Conservation (phyloP, 257 asterid species). For the Solanum microdontum region DNA sequence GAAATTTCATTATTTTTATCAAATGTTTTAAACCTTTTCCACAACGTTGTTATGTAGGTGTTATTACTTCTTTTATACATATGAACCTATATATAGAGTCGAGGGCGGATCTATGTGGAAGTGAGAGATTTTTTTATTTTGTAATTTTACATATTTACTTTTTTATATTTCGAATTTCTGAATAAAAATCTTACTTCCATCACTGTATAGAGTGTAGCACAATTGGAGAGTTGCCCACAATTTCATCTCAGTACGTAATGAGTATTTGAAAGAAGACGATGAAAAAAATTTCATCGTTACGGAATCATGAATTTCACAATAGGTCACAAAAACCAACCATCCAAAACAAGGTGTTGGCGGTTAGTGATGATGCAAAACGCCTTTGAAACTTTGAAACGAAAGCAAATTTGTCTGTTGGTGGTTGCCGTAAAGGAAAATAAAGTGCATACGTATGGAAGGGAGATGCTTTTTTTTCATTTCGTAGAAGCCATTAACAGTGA, state of each 20-base stretch:
- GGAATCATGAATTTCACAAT: neutral
- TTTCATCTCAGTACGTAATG: neutral
- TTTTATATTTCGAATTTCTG: too few relatives aligned
- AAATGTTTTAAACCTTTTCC: neutral
- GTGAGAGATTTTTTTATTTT: too few relatives aligned
- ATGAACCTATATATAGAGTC: neutral
- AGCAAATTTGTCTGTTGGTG: neutral
- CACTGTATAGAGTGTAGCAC: neutral
- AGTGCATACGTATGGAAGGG: neutral
- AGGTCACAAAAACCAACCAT: neutral
- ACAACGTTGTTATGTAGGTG: neutral
- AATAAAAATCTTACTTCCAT: rapidly evolving
- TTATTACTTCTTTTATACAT: neutral
- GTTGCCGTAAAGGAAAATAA: neutral
- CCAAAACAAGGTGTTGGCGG: neutral
- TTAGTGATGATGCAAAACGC: neutral
- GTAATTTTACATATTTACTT: too few relatives aligned
- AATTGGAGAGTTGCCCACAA: neutral
- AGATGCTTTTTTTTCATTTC: neutral
- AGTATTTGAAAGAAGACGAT: neutral
- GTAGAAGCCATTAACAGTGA: neutral
- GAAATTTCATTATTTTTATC: neutral
- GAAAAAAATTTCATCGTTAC: neutral
- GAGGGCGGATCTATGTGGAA: too few relatives aligned
- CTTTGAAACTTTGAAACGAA: neutral